Base-by-base conservation (phyloP, 345 rosid genomes). In the Rhodomyrtus tomentosa region DNA sequence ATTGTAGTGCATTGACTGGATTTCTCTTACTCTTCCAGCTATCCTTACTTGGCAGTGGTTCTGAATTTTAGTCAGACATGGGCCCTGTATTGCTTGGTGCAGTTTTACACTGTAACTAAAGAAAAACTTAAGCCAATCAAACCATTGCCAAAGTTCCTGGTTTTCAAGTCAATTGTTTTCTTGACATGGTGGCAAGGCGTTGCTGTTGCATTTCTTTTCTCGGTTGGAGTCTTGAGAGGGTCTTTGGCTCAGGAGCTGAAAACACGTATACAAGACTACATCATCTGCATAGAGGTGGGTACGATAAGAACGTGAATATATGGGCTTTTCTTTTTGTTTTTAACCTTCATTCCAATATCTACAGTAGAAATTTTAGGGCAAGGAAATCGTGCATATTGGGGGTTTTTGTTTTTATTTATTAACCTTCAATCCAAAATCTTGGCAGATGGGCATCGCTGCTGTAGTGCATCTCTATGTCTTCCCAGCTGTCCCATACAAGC, bases 151-250 rank as follows among this genome's bases (percentile, higher is more conserved):
- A 97, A 97, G 92, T 97, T 97, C 83, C 85, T 97, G 86, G 94
- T 98, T 48, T 94, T 97, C 89, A 97, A 97, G 90, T 97, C 99
- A 52, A 97, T 97, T 54, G 98, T 97, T 25, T 97, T 97, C 92
- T 93, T 97, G 86, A 97, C 99, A 49, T 97, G 99, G 99, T 97
- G 99, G 99, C 99, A 97, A 95, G 99, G 99, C 62, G 86, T 97
- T 27, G 90, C 95, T 38, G 92, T 97, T 86, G 99, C 99, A 36
- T 95, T 97, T 92, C 98, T 97, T 86, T 95, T 94, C 90, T 92
- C 96, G 24, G 87, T 93, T 88, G 99, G 99, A 86, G 94, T 90
- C 55, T 92, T 97, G 84, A 97, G 89, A 86, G 99, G 99, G 27
- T 83, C 95, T 54, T 89, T 95, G 86, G 99, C 99, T 48, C 95